These are phyloP conservation scores for Rhizopogon rudus DNA, from an alignment of 768 basidiomycete species.

Conservation along the genomic window DNA sequence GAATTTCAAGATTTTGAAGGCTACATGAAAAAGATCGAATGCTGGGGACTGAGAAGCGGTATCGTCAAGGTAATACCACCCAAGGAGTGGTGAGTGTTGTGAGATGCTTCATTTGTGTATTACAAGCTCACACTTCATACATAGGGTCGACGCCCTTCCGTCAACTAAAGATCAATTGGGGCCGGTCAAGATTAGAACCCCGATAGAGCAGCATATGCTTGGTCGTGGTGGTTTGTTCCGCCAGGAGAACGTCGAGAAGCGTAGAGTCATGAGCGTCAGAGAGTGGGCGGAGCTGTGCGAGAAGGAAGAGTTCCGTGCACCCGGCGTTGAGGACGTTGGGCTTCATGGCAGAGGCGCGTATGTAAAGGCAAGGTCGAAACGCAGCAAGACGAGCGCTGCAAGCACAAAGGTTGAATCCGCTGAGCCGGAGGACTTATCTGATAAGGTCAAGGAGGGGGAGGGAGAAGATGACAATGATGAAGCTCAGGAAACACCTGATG, in stretches of 20 bases:
- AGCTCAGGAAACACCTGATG: background rate
- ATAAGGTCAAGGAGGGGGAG: slow-evolving; percentile 44
- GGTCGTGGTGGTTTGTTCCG: slow-evolving; percentile 85
- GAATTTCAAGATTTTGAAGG: slow-evolving; percentile 91
- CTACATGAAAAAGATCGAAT: slow-evolving; percentile 82
- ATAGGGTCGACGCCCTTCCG: slow-evolving; percentile 70
- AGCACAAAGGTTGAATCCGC: slow-evolving; percentile 34
- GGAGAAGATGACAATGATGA: slow-evolving; percentile 10
- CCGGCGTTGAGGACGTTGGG: slow-evolving; percentile 66
- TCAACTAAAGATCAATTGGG: slow-evolving; percentile 65
- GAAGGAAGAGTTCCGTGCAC: slow-evolving; percentile 69
- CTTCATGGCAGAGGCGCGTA: slow-evolving; percentile 40
- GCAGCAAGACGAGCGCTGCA: slow-evolving; percentile 39
- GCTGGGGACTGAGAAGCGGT: slow-evolving; percentile 87
- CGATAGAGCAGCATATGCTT: slow-evolving; percentile 92
- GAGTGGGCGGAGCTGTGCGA: slow-evolving; percentile 82
- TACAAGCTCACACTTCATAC: slow-evolving; percentile 11
- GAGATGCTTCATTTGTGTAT: slow-evolving; percentile 4
- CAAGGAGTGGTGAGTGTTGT: slow-evolving; percentile 72
- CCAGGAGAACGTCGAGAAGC: slow-evolving; percentile 87
- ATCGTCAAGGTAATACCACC: slow-evolving; percentile 97
- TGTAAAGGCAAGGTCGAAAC: slow-evolving; percentile 30
- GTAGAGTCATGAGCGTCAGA: slow-evolving; percentile 75
- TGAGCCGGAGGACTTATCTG: slow-evolving; percentile 34
- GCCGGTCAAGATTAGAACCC: slow-evolving; percentile 74